A percentile compares a stretch with the other conserved stretches of the same genome.
Evolutionary conservation across 2,329 filamentous ascomycete genomes (phyloP).

Genomic region (Hypoxylon sp.): DNA sequence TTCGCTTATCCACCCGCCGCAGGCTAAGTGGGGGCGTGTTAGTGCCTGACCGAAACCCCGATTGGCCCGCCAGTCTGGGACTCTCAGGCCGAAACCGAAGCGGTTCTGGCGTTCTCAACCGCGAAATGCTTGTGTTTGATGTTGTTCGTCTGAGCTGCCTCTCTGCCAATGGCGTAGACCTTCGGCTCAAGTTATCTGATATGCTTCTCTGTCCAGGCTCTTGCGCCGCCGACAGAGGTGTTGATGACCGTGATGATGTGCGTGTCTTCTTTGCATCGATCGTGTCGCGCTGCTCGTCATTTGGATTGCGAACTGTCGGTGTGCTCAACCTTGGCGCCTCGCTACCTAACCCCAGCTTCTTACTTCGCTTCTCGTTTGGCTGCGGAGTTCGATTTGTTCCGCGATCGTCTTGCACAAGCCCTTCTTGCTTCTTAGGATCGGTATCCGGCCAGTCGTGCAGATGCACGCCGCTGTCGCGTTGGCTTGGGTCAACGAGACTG

Average conservation of each 20-base stretch:
- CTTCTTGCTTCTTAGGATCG: conserved; percentile 38
- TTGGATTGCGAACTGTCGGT: conserved; percentile 25
- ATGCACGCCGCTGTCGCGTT: conserved; percentile 65
- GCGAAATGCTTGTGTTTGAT: conserved; percentile 63
- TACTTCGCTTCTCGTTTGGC: conserved; percentile 41
- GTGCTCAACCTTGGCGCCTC: conserved; percentile 41
- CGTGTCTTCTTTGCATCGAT: conserved; percentile 34
- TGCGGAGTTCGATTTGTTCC: conserved; percentile 48
- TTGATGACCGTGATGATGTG: conserved; percentile 23
- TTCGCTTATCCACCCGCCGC: conserved; percentile 69
- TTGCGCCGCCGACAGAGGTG: not conserved
- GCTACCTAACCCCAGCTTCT: conserved; percentile 38
- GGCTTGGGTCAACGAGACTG: conserved; percentile 45
- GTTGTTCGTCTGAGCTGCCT: conserved; percentile 51
- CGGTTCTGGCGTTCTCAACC: conserved; percentile 62
- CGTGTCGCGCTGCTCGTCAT: conserved; percentile 13
- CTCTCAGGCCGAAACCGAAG: conserved; percentile 69
- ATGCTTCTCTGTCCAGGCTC: conserved; percentile 45
- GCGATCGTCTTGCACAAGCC: conserved; percentile 52
- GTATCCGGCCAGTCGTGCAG: conserved; percentile 57
- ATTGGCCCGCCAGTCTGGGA: conserved; percentile 65
- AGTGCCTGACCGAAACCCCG: conserved; percentile 54
- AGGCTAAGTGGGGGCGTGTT: conserved; percentile 69
- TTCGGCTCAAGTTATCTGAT: conserved; percentile 48
- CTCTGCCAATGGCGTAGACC: conserved; percentile 37